Base-by-base conservation (phyloP, 192 early-diverging fungal genomes). In the Entrophospora sp. region DNA sequence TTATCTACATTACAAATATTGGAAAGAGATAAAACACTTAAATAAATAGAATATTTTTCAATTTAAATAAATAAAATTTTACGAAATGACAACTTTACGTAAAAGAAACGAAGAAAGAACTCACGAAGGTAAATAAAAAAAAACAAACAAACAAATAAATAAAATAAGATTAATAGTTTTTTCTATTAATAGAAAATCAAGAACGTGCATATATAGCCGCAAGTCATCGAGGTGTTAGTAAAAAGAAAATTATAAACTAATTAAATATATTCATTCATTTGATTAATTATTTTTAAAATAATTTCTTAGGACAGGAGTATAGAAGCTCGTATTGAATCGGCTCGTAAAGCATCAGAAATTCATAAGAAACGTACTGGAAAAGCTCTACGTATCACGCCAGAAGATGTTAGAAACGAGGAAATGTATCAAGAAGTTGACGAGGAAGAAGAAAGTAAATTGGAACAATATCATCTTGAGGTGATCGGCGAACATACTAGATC, bases 121-220 rank as follows among this genome's bases (percentile, higher is more conserved):
- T 37, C 64, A 65, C 28, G 64, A 65, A 65, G 64, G 64, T 65
- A 49, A 37, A 38, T 16, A 38, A 36, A 12, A 14, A 38, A 46
- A 25, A 45, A 42, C 2, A 20, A 20, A 45, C 6, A 20, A 46
- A 20, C 2, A 8, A 14, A 9, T 9, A 22, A 7, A 4, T 46
- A 9, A 2, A 20, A 1, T 8, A 6, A 22, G 3, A 13, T 27
- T 31, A 25, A 10, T 18, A 2, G 6, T 0, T 62, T 43, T 62
- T 28, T 45, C 38, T 44, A 13, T 24, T 18, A 31, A 28, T 60
- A 70, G 69, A 70, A 40, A 70, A 70, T 45, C 69, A 70, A 32
- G 69, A 70, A 25, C 48, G 69, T 22, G 69, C 69, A 13, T 70
- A 51, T n/a, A 70, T 70, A 52, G 69, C 69, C 10, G 69, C 69